Base-by-base conservation (phyloP, 306 rosid genomes). In the Abrus precatorius region DNA sequence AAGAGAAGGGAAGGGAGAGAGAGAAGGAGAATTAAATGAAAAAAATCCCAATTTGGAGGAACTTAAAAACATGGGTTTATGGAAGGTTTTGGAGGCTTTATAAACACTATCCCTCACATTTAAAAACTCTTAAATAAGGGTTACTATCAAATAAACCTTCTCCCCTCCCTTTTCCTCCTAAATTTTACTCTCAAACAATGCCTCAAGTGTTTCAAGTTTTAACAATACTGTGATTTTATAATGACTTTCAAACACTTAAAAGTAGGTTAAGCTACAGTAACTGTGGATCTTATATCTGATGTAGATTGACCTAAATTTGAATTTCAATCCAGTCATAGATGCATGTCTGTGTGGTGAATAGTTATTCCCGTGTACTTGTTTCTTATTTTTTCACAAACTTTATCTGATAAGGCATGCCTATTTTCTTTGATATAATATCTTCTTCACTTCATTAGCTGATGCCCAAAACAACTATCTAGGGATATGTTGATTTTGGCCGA, bases 401-500 rank as follows among this genome's bases (percentile, higher is more conserved):
- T 67, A 71, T 38, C 48, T 72, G 33, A 40, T 30, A 49, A 63
- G 8, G 57, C 6, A 44, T 83, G 52, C 36, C 45, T 47, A 34
- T 74, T 63, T 77, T 57, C 64, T 77, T 85, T 67, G 82, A 55
- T 52, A 66, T 43, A 9, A 68, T 78, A 53, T 66, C 29, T 43
- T 72, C 56, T 66, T 79, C 76, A 78, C 78, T 60, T 41, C 71
- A 70, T 65, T 47, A 76, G 61, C 78, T 81, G 80, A 75, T 83
- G 59, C 70, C 56, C 14, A 40, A 80, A 74, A 78, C 82, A 74
- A 78, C 82, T 48, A 66, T 84, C 57, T 80, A 95, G 99, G 99
- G 99, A 68, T 95, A 93, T 82, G 89, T 93, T 68, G 91, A 87
- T 88, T 95, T 90, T 72, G 98, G 98, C 55, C 95, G 96, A 65